Evolutionary conservation across 805 yeast genomes (phyloP), one percentile per base, ranked within the genome.

Genomic region (Candida khao-thaluensis): DNA sequence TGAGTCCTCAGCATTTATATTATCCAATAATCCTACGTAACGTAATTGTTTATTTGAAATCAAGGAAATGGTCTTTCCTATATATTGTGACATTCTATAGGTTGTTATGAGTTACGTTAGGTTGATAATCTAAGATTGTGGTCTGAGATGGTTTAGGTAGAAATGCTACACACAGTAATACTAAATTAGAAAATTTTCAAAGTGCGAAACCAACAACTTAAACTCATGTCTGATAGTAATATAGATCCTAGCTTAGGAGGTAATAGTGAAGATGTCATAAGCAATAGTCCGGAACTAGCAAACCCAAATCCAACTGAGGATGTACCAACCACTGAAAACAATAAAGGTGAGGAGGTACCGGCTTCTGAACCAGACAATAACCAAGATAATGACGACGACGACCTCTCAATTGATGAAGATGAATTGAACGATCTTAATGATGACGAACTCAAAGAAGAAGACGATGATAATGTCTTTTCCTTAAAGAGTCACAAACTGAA

Each of bases 11-110:
- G 95, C 93, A 60, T 88, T 88, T 54, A 93, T 87, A 50, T 79
- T 82, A 49, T 86, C 88, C 56, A 91, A 73, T n/a, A 77, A 67
- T 22, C 99, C 99, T 42, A 88, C 93, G 57, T 91, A 91, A 48
- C 95, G 81, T 44, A 85, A 81, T 26, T 86, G 87, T 52, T 85
- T 81, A 56, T 77, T 79, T 42, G 95, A 82, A 47, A 85, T 76
- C 58, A 88, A 71, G 17, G 93, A 80, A 51, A 89, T 87, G 37
- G 91, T 82, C 60, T 87, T 87, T 7, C 98, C 98, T 50, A 89
- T 85, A 62, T 83, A 90, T 56, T 89, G 89, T 32, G 97, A 83
- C 98, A 93, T 93, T 21, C 24, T 22, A 7, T 7, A 8, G 25
- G 30, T 28, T n/a, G n/a, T n/a, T n/a, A n/a, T n/a, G n/a, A n/a